Base-by-base conservation (phyloP, 108 stramenopile species). In the Epithemia pelagica region DNA sequence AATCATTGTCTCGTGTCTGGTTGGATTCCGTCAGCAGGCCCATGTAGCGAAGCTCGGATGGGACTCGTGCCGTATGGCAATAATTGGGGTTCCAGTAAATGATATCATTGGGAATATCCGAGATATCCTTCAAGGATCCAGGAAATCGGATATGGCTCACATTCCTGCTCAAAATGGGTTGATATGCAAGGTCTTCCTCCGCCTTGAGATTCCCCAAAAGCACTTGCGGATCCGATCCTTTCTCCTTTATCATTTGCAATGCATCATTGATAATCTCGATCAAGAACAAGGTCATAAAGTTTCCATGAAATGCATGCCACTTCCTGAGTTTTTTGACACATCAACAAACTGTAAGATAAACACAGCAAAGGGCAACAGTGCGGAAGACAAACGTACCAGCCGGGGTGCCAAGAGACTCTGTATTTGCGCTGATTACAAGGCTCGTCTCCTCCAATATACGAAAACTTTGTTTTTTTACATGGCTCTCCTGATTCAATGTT, bases 401-500 rank as follows among this genome's bases (percentile, higher is more conserved):
- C 82, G 22, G 78, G 82, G 64, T 83, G 82, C 82, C 82, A 83
- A 31, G 68, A 60, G 3, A 70, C 56, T 32, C 65, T 61, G 3
- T 52, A 65, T 23, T 31, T 33, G 26, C 78, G 69, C 15, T 64
- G 24, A 0, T 46, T 8, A 28, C 78, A 79, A 2, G 52, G 19
- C 19, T 32, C 54, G 30, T 71, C 62, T 1, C 53, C 22, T 19
- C 25, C 54, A 29, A 68, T 62, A 0, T 71, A 55, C 0, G 66
- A 55, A 29, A 56, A 83, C 57, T 83, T 83, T 2, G 72, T 58
- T 0, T 52, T 30, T 7, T 25, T 30, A 64, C 82, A 83, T 5
- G 82, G 82, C n/a, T 83, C 82, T n/a, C 78, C 82, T 15, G 61
- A 74, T 69, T 83, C 82, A 54, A 77, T 58, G 10, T 57, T 22